Conservation (phyloP, 129 eudicot genomes). For the Oenanthe sinensis region DNA sequence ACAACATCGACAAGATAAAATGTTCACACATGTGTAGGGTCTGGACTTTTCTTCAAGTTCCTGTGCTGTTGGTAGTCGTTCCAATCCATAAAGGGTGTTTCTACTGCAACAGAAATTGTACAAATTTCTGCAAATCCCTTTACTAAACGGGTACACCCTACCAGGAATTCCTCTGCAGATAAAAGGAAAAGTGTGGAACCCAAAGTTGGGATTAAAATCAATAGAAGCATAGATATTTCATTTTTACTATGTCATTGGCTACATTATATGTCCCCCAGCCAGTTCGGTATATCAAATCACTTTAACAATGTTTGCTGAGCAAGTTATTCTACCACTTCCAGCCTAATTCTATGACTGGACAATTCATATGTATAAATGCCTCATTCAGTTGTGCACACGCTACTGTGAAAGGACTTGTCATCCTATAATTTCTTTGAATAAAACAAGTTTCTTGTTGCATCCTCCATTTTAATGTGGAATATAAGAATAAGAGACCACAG, state of each 20-base stretch:
- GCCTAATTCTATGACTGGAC: neutral
- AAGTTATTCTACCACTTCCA: neutral
- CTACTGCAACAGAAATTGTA: slow-evolving; percentile 64
- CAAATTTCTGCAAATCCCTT: slow-evolving; percentile 73
- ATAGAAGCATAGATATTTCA: neutral
- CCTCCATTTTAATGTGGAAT: neutral
- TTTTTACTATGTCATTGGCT: slow-evolving; percentile 14
- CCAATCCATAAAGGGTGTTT: slow-evolving; percentile 47
- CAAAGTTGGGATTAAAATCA: neutral
- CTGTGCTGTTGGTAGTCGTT: slow-evolving; percentile 54
- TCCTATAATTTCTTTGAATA: neutral
- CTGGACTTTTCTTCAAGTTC: slow-evolving; percentile 67
- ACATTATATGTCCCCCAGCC: neutral
- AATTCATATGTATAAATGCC: neutral
- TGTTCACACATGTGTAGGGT: slow-evolving; percentile 59
- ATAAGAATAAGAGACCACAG: neutral
- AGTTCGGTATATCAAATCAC: neutral
- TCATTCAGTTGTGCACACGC: neutral
- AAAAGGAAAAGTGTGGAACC: slow-evolving; percentile 1
- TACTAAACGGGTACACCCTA: slow-evolving; percentile 84
- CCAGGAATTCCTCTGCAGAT: slow-evolving; percentile 67
- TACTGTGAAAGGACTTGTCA: neutral
- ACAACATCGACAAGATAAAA: slow-evolving; percentile 79
- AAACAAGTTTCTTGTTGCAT: neutral
- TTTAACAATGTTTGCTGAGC: neutral